phyloP scores from a whole-genome alignment of 805 yeast genomes.

The Lachancea quebecensis region DNA sequence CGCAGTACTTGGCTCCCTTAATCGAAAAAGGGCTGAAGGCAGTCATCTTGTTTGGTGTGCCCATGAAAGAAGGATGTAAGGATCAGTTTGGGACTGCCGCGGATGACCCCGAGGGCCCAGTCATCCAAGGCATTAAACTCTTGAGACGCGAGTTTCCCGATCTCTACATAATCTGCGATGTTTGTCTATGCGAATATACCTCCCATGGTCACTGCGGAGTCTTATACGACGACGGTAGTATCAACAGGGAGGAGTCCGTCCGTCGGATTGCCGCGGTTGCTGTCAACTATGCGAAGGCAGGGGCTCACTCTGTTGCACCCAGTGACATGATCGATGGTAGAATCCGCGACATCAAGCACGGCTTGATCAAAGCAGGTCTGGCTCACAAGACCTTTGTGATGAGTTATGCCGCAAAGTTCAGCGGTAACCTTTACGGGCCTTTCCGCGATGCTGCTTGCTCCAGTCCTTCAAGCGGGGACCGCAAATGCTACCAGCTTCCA shows the following conservation, averaged over 20 bases:
- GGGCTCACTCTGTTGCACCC: slow-evolving; percentile 94
- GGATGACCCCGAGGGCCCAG: slow-evolving; percentile 95
- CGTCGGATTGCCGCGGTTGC: slow-evolving; percentile 90
- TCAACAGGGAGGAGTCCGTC: slow-evolving; percentile 69
- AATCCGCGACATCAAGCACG: slow-evolving; percentile 77
- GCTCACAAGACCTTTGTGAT: slow-evolving; percentile 86
- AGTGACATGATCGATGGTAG: slow-evolving; percentile 98
- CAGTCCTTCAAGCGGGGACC: slow-evolving; percentile 81
- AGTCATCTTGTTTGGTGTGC: slow-evolving; percentile 90
- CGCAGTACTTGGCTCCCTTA: slow-evolving; percentile 61
- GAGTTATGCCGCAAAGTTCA: slow-evolving; percentile 92
- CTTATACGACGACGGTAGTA: slow-evolving; percentile 76
- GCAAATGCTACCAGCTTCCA: slow-evolving; percentile 90
- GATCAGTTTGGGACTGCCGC: slow-evolving; percentile 84
- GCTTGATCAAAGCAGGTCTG: slow-evolving; percentile 68
- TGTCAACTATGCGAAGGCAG: slow-evolving; percentile 90
- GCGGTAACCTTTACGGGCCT: slow-evolving; percentile 90
- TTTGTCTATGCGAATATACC: slow-evolving; percentile 94
- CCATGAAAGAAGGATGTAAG: slow-evolving; percentile 64
- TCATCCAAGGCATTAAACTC: slow-evolving; percentile 66
- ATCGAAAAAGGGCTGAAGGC: slow-evolving; percentile 77
- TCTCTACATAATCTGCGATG: slow-evolving; percentile 85
- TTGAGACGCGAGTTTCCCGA: slow-evolving; percentile 66
- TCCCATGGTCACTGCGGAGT: slow-evolving; percentile 98
- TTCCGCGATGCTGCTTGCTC: slow-evolving; percentile 97